Evolutionary conservation across 2,329 filamentous ascomycete genomes (phyloP), one percentile per base, ranked within the genome.

Genomic region (Neonectria magnoliae): DNA sequence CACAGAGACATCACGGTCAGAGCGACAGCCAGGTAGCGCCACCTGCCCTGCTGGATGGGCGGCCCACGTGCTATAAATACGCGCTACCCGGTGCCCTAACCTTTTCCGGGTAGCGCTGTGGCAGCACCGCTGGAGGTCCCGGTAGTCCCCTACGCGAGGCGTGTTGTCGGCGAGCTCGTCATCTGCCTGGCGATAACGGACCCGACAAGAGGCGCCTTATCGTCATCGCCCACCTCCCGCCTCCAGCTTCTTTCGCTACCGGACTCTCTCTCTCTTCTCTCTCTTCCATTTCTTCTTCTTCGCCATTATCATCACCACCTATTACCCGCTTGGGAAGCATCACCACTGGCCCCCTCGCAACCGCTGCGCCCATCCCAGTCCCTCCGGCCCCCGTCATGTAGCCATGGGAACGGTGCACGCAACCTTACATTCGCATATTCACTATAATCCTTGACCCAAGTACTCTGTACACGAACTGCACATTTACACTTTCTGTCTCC

Each of bases 351-450:
- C 22, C 18, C 45, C 42, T 41, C 11, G 16, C 33, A 47, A 22
- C 18, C n/a, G 11, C 41, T 20, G 29, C 29, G 16, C 29, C 29
- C 45, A 55, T 18, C 41, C 25, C 41, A 20, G 53, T 57, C 20
- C 51, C 16, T 58, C 58, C 20, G 27, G 18, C 50, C 48, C 60
- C 59, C 62, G 73, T 60, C 65, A 73, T 73, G 71, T 73, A 73
- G 71, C 57, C 64, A 65, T 69, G 68, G 18, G 64, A 54, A 61
- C 50, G 31, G 44, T 36, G 25, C 60, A 38, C n/a, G 45, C 59
- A 45, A 52, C 44, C 33, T 47, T 27, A 29, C 25, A 33, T 33
- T 42, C 42, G 52, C 44, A 29, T 20, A 33, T 33, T 42, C 50
- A 56, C 44, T 36, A 18, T 60, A 45, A 36, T 42, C 38, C n/a